These are phyloP conservation scores for Echium plantagineum DNA, from an alignment of 257 asterid species.

Conservation along the genomic window DNA sequence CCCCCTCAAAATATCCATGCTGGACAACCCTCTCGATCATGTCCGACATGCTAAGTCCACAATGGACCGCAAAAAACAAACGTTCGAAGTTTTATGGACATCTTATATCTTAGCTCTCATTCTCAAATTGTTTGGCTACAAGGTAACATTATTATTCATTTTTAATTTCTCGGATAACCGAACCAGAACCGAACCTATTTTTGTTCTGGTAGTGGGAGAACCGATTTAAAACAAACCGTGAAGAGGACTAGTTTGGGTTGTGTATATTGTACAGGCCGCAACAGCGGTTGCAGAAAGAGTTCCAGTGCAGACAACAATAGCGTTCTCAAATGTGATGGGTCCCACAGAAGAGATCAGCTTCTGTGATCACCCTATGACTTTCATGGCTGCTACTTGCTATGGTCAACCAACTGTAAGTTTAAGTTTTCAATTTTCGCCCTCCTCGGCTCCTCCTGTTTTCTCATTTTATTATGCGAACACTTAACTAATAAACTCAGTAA, in stretches of 20 bases:
- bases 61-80: conserved; percentile 20
- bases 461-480: background rate
- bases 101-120: conserved; percentile 15
- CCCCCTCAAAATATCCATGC: conserved; percentile 19
- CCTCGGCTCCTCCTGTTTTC: no score
- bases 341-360: conserved; percentile 25
- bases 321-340: conserved; percentile 26
- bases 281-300: conserved; percentile 17
- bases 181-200: no score
- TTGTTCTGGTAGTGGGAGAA: no score
- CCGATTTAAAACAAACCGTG: no score
- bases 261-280: conserved; percentile 16
- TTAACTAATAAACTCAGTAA: no score
- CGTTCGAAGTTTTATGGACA: conserved; percentile 22
- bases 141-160: conserved; percentile 10
- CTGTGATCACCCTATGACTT: conserved; percentile 23
- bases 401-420: conserved; percentile 26
- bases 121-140: conserved; percentile 24
- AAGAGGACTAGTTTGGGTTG: no score
- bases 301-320: conserved; percentile 19
- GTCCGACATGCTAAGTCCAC: conserved; percentile 25
- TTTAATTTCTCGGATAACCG: no score
- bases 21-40: conserved; percentile 28
- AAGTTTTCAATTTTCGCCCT: background rate
- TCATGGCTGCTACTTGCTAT: conserved; percentile 25